Conservation (phyloP, 2,329 filamentous ascomycete genomes). For the Beauveria bassiana region DNA sequence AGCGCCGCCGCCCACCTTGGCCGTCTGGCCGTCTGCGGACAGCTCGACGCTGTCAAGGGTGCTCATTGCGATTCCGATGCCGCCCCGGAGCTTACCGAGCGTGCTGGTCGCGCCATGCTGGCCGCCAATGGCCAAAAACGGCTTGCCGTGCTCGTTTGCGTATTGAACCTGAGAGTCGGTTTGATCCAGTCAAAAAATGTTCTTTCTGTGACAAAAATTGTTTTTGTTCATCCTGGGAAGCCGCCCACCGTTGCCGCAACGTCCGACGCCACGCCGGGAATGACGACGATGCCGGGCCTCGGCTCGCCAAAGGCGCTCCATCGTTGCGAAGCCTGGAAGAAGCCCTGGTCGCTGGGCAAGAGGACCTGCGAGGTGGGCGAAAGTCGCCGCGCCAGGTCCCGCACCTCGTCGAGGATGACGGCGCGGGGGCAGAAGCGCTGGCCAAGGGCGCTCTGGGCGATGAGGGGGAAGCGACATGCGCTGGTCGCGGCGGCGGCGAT, state of each 20-base stretch:
- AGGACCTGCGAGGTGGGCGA: not conserved
- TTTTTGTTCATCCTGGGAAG: too few relatives aligned
- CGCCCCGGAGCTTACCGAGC: constrained; percentile 38
- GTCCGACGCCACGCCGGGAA: not conserved
- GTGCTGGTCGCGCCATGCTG: constrained; percentile 44
- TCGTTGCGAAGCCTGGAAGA: not conserved
- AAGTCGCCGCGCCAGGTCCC: not conserved
- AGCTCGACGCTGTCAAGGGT: constrained; percentile 36
- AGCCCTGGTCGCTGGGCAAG: not conserved
- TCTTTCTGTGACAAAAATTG: too few relatives aligned
- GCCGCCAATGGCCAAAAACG: constrained; percentile 46
- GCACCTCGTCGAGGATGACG: not conserved
- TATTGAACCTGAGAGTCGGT: constrained; percentile 24
- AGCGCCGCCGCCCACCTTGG: constrained; percentile 40
- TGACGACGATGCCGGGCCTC: not conserved
- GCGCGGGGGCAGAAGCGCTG: not conserved
- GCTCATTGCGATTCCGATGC: constrained; percentile 42
- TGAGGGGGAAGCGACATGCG: not conserved
- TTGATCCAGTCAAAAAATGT: not conserved
- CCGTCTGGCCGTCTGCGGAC: constrained; percentile 34
- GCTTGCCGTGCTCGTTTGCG: constrained; percentile 36
- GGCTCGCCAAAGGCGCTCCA: constrained; percentile 7
- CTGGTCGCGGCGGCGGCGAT: not conserved
- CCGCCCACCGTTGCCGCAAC: not conserved
- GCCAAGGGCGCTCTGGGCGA: not conserved